Evolutionary conservation across 1,284 basidiomycete genomes (phyloP), one percentile per base, ranked within the genome.

Genomic region (Ustanciosporium gigantosporum): DNA sequence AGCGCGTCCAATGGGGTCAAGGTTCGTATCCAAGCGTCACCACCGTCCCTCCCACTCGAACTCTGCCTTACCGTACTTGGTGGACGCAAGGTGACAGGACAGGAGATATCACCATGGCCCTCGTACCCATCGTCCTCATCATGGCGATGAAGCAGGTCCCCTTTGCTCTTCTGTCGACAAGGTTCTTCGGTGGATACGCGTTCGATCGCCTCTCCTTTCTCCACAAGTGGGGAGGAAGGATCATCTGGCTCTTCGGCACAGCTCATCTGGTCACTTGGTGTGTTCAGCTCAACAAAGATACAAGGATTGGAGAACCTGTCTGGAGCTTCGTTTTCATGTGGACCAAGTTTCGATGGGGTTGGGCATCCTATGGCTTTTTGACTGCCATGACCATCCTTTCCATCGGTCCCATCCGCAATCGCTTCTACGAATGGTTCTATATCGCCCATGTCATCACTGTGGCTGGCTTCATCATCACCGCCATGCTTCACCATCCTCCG

Each of bases 61-160:
- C 77, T 84, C 84, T 41, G 86, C 91, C 70, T 64, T 77, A 79
- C 41, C 89, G 89, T 76, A 83, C 86, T 3, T 85, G 85, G 80
- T 92, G 90, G 90, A 87, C 88, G 0, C 81, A 85, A 0, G 87
- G 86, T 15, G 84, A 84, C 23, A 82, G 90, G 19, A 84, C 86
- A 8, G 90, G 90, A 1, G 81, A 88, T 52, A 86, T 91, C 47
- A 85, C 88, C 2, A 91, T 89, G 70, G 85, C 88, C 2, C 81
- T 91, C 23, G 81, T 89, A 23, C 90, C 90, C 0, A 82, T 91
- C 15, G 85, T 85, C 45, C 81, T 91, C 45, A 81, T 90, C 9
- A 83, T 91, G 49, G 89, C 87, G 3, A 82, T 91, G 75, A 91
- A 91, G 77, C 82, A 87, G 3, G 86, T 87, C 11, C 90, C 90